Percentiles rank a stretch among this genome's conserved stretches.
phyloP scores from a whole-genome alignment of 75 land plant genomes.

The Isoetes taiwanensis region DNA sequence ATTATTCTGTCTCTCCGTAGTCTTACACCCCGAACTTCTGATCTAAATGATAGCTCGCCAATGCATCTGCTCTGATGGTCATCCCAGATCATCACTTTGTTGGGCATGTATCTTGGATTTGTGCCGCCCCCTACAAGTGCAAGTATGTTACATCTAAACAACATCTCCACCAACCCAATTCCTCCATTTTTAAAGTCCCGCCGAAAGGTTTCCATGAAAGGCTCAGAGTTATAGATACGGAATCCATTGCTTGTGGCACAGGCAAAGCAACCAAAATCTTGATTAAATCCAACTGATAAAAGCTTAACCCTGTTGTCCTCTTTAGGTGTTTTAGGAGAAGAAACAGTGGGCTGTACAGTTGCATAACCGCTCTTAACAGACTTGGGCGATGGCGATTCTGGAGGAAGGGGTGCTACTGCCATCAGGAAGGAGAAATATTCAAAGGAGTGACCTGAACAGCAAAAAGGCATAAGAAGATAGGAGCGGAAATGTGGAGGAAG shows the following conservation, averaged over 20 bases:
- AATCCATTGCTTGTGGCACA: conserved; percentile 72
- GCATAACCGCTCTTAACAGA: no score
- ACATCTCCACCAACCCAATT: conserved; percentile 75
- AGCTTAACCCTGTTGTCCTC: no score
- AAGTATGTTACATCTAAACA: conserved; percentile 60
- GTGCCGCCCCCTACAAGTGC: conserved; percentile 71
- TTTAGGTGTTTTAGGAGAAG: no score
- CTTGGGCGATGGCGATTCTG: no score
- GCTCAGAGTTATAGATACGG: conserved; percentile 72
- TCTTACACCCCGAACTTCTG: conserved; percentile 49
- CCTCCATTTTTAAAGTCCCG: conserved; percentile 56
- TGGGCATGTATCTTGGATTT: conserved; percentile 63
- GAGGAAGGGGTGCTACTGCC: no score
- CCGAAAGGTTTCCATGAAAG: conserved; percentile 61
- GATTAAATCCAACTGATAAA: conserved; percentile 51
- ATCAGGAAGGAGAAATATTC: no score
- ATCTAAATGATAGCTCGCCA: conserved; percentile 75
- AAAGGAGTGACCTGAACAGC: no score
- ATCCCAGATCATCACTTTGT: conserved; percentile 83
- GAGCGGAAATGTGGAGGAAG: no score
- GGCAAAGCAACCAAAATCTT: conserved; percentile 71
- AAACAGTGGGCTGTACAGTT: no score
- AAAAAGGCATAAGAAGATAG: no score
- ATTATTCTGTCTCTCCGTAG: conserved; percentile 43
- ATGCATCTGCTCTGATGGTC: conserved; percentile 67